Conservation (phyloP, 2,329 filamentous ascomycete species). For the Berkeleyomyces rouxiae region DNA sequence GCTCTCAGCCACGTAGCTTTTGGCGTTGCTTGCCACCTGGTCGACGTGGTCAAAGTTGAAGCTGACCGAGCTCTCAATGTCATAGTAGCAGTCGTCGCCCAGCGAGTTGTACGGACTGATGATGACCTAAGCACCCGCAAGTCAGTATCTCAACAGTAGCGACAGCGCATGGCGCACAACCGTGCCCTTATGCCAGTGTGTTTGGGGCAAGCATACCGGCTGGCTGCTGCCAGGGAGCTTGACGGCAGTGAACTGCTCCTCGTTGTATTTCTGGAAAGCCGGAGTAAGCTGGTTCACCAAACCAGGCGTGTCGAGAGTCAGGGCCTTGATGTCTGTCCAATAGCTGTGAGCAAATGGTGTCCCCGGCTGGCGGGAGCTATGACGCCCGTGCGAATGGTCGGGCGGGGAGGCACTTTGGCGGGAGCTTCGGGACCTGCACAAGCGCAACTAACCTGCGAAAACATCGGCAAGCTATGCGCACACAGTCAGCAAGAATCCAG, state of each 20-base stretch:
- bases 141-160: background rate
- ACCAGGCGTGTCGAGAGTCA: slow-evolving; percentile 53
- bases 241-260: slow-evolving; percentile 76
- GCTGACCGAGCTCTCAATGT: slow-evolving; percentile 72
- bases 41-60: slow-evolving; percentile 77
- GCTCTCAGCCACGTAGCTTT: slow-evolving; percentile 66
- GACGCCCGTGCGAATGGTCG: background rate
- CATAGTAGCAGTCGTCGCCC: slow-evolving; percentile 71
- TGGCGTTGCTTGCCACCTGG: slow-evolving; percentile 65
- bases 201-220: slow-evolving; percentile 20
- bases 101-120: slow-evolving; percentile 77
- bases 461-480: slow-evolving; percentile 12
- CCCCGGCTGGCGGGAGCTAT: background rate
- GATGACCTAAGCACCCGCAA: slow-evolving; percentile 40
- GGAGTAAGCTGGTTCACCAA: slow-evolving; percentile 58
- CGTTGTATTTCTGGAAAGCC: slow-evolving; percentile 88
- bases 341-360: background rate
- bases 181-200: too few relatives aligned
- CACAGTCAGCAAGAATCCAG: slow-evolving; percentile 4
- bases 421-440: background rate
- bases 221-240: slow-evolving; percentile 79
- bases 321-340: slow-evolving; percentile 64
- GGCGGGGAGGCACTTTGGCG: background rate
- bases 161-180: background rate
- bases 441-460: slow-evolving; percentile 11